Conservation (phyloP, 345 rosid genomes). For the Passiflora organensis region DNA sequence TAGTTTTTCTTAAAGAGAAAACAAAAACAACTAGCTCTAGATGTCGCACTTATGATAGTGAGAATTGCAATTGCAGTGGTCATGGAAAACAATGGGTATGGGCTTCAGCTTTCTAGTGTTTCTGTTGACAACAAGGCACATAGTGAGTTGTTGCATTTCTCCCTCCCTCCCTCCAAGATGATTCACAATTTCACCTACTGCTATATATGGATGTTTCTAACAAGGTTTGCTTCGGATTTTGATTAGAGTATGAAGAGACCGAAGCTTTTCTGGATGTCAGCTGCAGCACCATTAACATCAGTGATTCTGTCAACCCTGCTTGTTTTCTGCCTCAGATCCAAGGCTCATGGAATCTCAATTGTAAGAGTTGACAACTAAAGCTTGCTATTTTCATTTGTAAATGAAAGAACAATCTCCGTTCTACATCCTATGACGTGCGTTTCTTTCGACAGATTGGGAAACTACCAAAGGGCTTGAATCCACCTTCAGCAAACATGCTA, state of each 20-base stretch:
- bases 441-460: conserved; percentile 62
- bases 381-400: background rate
- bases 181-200: background rate
- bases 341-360: conserved; percentile 55
- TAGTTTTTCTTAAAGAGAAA: no score
- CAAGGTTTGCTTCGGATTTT: conserved; percentile 14
- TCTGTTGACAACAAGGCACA: conserved; percentile 66
- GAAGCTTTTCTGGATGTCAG: conserved; percentile 91
- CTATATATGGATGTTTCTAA: background rate
- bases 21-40: no score
- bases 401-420: background rate
- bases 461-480: conserved; percentile 90
- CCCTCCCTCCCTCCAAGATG: background rate
- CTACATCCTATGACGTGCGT: background rate
- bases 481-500: conserved; percentile 82
- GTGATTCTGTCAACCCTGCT: conserved; percentile 64
- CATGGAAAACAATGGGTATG: conserved; percentile 77
- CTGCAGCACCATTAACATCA: conserved; percentile 84
- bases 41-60: background rate
- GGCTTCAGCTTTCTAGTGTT: conserved; percentile 65
- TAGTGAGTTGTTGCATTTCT: conserved; percentile 43
- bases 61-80: conserved; percentile 60
- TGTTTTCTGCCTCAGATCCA: conserved; percentile 48
- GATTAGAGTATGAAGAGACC: conserved; percentile 76
- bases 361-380: conserved; percentile 39